Evolutionary conservation across 1,284 basidiomycete genomes (phyloP), one percentile per base, ranked within the genome.

Genomic region (Tilletia caries): DNA sequence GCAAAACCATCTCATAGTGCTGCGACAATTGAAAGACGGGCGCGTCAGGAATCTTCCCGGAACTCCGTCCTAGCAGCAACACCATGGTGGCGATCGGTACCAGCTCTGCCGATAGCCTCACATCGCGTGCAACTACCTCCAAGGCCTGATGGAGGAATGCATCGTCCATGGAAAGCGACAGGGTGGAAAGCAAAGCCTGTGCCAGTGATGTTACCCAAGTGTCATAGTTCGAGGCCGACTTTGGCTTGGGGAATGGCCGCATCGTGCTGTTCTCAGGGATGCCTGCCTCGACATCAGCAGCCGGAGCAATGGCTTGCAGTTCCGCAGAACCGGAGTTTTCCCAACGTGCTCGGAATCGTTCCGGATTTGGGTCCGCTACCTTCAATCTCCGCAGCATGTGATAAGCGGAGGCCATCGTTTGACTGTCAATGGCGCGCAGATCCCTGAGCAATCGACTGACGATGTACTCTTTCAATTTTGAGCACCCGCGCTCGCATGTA

Each of bases 141-240:
- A 23, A 23, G 13, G 29, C n/a, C 15, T 54, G 52, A 29, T 6
- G 27, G n/a, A 54, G 15, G 52, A 54, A 54, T 5, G 52, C 52
- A 29, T 54, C 52, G 25, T 29, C 13, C 25, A 54, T 23, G n/a
- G 5, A 13, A 27, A 23, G 25, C 5, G 52, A n/a, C 23, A 27
- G 52, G 12, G n/a, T 27, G 25, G 29, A 29, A 3, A 54, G 25
- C 23, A 54, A 29, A 27, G 23, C 23, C 13, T 54, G 52, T 4
- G 52, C 52, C 13, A 54, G n/a, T 15, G 52, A 23, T 15, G 25
- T 54, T 29, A 54, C 52, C 52, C 52, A 54, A 13, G 52, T 8
- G 23, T 54, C 52, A 23, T 27, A 54, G 25, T 41, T 41, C 86
- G 84, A 15, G 92, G 86, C 93, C 93, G 95, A n/a, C 68, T 70